A percentile compares a stretch with the other conserved stretches of the same genome.
These are phyloP conservation scores for Chrysanthemum makinoi DNA, from an alignment of 129 eudicot genomes.

Conservation along the genomic window DNA sequence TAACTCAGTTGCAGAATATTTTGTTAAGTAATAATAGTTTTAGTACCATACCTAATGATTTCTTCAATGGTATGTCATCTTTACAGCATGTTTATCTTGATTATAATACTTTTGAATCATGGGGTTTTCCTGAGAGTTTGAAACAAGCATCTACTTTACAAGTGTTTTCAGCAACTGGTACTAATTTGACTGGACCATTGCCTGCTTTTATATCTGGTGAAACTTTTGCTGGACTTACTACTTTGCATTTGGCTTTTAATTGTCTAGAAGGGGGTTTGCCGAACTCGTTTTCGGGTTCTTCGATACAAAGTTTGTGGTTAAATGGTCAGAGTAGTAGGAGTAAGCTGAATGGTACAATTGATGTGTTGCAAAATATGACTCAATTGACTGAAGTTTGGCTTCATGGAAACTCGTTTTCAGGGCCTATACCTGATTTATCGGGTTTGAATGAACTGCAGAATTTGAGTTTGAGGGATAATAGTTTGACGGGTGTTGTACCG, in stretches of 20 bases:
- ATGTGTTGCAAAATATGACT: constrained; percentile 71
- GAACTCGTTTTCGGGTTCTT: constrained; percentile 48
- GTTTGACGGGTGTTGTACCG: constrained; percentile 73
- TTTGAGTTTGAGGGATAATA: constrained; percentile 65
- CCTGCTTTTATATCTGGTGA: constrained; percentile 61
- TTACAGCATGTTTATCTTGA: constrained; percentile 55
- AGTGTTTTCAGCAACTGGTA: constrained; percentile 56
- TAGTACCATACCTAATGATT: constrained; percentile 56
- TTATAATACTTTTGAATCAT: constrained; percentile 42
- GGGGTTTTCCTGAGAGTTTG: constrained; percentile 62
- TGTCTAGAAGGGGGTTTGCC: constrained; percentile 63
- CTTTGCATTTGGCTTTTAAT: constrained; percentile 51
- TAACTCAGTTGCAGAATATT: constrained; percentile 50
- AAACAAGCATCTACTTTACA: constrained; percentile 43
- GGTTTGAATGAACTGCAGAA: constrained; percentile 42
- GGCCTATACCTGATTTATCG: constrained; percentile 77
- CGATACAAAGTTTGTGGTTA: constrained; percentile 62
- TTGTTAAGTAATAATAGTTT: constrained; percentile 52
- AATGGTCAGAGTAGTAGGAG: constrained; percentile 59
- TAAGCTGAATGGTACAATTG: constrained; percentile 53
- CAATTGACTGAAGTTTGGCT: constrained; percentile 58
- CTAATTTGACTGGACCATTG: constrained; percentile 53
- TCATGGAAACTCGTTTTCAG: constrained; percentile 53
- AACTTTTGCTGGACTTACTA: constrained; percentile 45
- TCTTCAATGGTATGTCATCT: constrained; percentile 71